These are phyloP conservation scores for Salix brachista DNA, from an alignment of 345 rosid genomes.

Conservation along the genomic window DNA sequence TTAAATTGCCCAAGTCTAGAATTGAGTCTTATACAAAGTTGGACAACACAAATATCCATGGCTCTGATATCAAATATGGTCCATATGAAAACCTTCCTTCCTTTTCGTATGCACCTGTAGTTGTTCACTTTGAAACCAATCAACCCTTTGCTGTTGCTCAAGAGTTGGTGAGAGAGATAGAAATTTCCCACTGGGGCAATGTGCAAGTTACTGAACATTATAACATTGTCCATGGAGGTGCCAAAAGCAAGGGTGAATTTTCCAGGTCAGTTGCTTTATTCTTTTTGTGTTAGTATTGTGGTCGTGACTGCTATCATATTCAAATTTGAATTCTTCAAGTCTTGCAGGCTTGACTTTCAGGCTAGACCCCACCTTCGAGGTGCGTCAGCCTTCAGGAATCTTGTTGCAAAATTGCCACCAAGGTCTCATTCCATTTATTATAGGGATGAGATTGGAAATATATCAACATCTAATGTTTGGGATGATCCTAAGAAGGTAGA, in stretches of 20 bases:
- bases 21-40: slow-evolving; percentile 73
- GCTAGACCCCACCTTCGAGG: slow-evolving; percentile 64
- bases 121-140: slow-evolving; percentile 80
- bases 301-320: background rate
- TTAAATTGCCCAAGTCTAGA: slow-evolving; percentile 68
- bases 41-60: slow-evolving; percentile 60
- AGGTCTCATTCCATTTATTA: slow-evolving; percentile 89
- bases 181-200: slow-evolving; percentile 96
- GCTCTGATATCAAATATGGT: slow-evolving; percentile 84
- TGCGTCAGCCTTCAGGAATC: slow-evolving; percentile 67
- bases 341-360: slow-evolving; percentile 71
- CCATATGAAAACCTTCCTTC: slow-evolving; percentile 67
- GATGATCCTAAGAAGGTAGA: slow-evolving; percentile 81
- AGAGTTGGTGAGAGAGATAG: slow-evolving; percentile 80
- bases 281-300: background rate
- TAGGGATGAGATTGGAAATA: slow-evolving; percentile 95
- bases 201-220: slow-evolving; percentile 89
- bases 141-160: slow-evolving; percentile 74
- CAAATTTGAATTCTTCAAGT: slow-evolving; percentile 12
- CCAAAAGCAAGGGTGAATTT: slow-evolving; percentile 87
- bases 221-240: slow-evolving; percentile 66
- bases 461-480: slow-evolving; percentile 85
- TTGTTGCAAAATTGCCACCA: slow-evolving; percentile 82
- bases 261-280: slow-evolving; percentile 49
- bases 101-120: slow-evolving; percentile 63